phyloP scores from a whole-genome alignment of 2,329 filamentous ascomycete genomes.

The Pseudocercospora ulei region DNA sequence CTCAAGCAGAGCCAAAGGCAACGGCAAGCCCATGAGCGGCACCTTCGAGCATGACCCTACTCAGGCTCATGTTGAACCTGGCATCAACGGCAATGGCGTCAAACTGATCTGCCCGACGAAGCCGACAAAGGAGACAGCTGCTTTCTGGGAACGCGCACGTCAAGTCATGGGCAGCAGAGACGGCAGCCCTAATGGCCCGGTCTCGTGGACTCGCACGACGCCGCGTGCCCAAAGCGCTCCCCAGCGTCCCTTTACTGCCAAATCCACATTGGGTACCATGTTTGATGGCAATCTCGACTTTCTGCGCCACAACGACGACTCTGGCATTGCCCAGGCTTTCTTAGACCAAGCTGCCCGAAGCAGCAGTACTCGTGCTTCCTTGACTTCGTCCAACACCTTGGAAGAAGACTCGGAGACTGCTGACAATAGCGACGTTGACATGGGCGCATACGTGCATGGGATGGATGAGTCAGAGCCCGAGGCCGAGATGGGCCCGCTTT shows the following conservation, averaged over 20 bases:
- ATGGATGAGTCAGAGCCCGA: slow-evolving; percentile 26
- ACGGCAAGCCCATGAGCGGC: slow-evolving; percentile 17
- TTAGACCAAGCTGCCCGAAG: slow-evolving; percentile 34
- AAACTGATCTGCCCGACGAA: slow-evolving; percentile 22
- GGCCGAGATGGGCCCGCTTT: slow-evolving; percentile 38
- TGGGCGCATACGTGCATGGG: slow-evolving; percentile 27
- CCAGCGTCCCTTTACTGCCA: slow-evolving; percentile 30
- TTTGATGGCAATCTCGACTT: slow-evolving; percentile 46
- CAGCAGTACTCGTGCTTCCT: slow-evolving; percentile 38
- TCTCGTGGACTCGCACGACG: slow-evolving; percentile 21
- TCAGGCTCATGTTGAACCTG: slow-evolving; percentile 19
- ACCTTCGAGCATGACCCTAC: slow-evolving; percentile 22
- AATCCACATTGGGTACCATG: slow-evolving; percentile 31
- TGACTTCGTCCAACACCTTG: slow-evolving; percentile 44
- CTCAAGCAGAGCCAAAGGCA: slow-evolving; percentile 2
- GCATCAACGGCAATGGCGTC: slow-evolving; percentile 21
- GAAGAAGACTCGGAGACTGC: slow-evolving; percentile 4
- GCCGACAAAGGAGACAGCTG: slow-evolving; percentile 19
- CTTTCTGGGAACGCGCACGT: slow-evolving; percentile 30
- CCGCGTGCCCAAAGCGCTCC: slow-evolving; percentile 21
- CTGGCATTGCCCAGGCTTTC: slow-evolving; percentile 39
- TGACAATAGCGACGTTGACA: slow-evolving; percentile 22
- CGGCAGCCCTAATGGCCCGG: slow-evolving; percentile 29
- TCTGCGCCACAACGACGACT: slow-evolving; percentile 58
- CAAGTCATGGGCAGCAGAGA: slow-evolving; percentile 26